Evolutionary conservation across 371 early-diverging fungal species (phyloP), one percentile per base, ranked within the genome.

Genomic region (Chytridium lagenaria): DNA sequence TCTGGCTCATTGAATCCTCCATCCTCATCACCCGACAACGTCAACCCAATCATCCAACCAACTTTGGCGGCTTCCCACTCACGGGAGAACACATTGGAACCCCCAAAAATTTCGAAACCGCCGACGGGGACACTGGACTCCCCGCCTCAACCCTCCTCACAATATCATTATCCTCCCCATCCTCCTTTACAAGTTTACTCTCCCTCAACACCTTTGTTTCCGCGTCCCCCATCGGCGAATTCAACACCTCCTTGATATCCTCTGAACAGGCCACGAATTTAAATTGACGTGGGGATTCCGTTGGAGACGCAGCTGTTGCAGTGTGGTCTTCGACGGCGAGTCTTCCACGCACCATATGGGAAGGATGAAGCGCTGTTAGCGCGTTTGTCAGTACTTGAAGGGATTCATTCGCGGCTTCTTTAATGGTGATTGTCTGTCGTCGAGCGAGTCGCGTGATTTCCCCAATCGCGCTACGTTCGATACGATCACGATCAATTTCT

Each of bases 21-120:
- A 37, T 70, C 74, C 30, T 72, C 75, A 12, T 55, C 33, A 3
- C 77, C 76, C 1, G 57, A n/a, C 40, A 81, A 39, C 34, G 68
- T 76, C 61, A 81, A n/a, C 10, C 68, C 75, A 3, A 81, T 26
- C 19, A 76, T 76, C 82, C 82, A 10, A 79, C 73, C 0, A 74
- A 26, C 19, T 70, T 69, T 19, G 61, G 61, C 3, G 30, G 34
- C 12, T 3, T 5, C 36, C 55, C 59, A 2, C 28, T 59, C 1
- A 50, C 15, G 2, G 36, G 23, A 3, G 68, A 19, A 1, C 71
- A 55, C 33, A 81, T 33, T 1, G 81, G 79, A 0, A 78, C 63
- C 3, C 81, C 81, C 19, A 81, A 49, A 39, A 75, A 78, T 38
- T 66, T 52, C 0, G 71, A 66, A 1, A 73, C 68, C 2, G 73